Percentiles rank a stretch among this genome's conserved stretches.
phyloP scores from a whole-genome alignment of 2,329 filamentous ascomycete species.

The Neonectria hederae region DNA sequence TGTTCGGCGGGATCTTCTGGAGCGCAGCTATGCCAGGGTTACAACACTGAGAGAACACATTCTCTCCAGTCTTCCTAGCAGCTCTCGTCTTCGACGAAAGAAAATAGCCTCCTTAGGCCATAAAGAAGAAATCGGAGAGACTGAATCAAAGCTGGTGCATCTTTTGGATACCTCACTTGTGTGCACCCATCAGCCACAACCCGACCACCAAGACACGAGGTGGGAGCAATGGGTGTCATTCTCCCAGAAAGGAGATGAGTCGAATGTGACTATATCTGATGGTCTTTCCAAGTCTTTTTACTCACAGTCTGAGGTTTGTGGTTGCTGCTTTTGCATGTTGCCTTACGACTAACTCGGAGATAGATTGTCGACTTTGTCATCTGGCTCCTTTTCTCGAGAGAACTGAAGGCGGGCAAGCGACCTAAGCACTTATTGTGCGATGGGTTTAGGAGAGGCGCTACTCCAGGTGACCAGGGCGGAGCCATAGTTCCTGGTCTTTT shows the following conservation, averaged over 20 bases:
- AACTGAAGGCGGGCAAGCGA: constrained; percentile 54
- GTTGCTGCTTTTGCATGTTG: constrained; percentile 6
- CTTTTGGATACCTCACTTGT: constrained; percentile 78
- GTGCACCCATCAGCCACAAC: constrained; percentile 55
- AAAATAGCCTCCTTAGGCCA: constrained; percentile 62
- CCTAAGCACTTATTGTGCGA: constrained; percentile 84
- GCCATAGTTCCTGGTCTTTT: constrained; percentile 72
- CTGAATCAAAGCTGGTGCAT: constrained; percentile 57
- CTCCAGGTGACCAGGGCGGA: constrained; percentile 40
- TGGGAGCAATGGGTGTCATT: constrained; percentile 68
- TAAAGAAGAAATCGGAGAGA: constrained; percentile 36
- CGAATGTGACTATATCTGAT: constrained; percentile 62
- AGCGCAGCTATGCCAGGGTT: constrained; percentile 72
- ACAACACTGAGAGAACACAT: constrained; percentile 76
- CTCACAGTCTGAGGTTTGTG: constrained; percentile 70
- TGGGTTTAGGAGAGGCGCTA: constrained; percentile 71
- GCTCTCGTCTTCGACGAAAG: constrained; percentile 70
- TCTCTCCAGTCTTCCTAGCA: constrained; percentile 69
- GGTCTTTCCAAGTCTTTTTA: constrained; percentile 55
- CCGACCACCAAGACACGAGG: constrained; percentile 49
- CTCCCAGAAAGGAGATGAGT: constrained; percentile 70
- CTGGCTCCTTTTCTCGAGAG: constrained; percentile 76
- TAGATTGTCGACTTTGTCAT: constrained; percentile 82
- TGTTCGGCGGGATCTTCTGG: constrained; percentile 70
- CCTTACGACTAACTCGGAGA: constrained; percentile 26